Evolutionary conservation across 345 rosid genomes (phyloP).

Genomic region (Gossypium stocksii): DNA sequence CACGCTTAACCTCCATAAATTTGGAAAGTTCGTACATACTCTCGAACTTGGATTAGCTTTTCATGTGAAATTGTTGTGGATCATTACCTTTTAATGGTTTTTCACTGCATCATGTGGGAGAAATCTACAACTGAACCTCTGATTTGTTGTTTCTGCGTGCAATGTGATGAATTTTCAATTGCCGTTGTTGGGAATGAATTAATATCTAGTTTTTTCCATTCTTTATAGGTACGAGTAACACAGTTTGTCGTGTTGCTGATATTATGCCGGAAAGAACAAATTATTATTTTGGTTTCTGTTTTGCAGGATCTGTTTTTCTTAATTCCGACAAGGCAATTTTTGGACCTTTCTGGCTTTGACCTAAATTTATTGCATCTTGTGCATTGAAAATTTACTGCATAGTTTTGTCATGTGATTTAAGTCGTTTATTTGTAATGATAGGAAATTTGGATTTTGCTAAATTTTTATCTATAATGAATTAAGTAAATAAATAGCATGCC

Average conservation of each 20-base stretch:
- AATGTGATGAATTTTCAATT: neutral
- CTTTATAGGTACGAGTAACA: conserved; percentile 9
- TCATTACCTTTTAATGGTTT: conserved; percentile 7
- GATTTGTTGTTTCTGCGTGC: conserved; percentile 4
- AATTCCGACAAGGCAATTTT: neutral
- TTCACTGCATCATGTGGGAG: neutral
- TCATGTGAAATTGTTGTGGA: neutral
- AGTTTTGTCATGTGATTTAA: neutral
- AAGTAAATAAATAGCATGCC: neutral
- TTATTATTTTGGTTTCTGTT: neutral
- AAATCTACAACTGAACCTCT: neutral
- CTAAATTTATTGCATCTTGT: neutral
- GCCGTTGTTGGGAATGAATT: neutral
- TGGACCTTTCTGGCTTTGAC: neutral
- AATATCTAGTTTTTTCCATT: neutral
- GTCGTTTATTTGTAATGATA: neutral
- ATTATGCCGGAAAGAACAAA: neutral
- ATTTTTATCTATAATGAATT: neutral
- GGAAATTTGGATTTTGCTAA: neutral
- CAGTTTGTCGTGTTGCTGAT: conserved; percentile 14
- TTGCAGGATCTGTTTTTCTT: neutral
- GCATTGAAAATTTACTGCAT: neutral
- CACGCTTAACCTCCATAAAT: neutral
- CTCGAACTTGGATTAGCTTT: neutral
- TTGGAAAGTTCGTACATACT: neutral